phyloP scores from a whole-genome alignment of 1,139 yeast species.

The Candida sp. region DNA sequence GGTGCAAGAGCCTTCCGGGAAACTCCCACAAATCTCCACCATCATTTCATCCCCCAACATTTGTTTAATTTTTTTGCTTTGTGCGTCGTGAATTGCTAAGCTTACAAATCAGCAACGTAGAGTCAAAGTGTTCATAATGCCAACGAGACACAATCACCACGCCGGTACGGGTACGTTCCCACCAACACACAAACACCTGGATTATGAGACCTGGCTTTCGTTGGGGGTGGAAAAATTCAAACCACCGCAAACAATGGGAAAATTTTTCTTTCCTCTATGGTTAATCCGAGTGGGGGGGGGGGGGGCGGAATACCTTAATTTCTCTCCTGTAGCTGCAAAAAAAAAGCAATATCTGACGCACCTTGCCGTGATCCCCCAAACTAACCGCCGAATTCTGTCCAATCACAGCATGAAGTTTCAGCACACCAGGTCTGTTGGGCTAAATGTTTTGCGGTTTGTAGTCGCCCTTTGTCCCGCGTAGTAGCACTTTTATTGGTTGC shows the following conservation, averaged over 20 bases:
- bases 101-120: neutral
- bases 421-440: neutral
- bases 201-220: neutral
- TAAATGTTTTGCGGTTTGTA: neutral
- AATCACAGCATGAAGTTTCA: neutral
- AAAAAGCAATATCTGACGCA: neutral
- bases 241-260: neutral
- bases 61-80: too few relatives aligned
- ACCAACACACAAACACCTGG: too few relatives aligned
- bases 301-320: neutral
- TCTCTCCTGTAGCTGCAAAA: neutral
- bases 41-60: neutral
- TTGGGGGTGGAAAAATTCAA: neutral
- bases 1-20: too few relatives aligned
- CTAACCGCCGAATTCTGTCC: neutral
- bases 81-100: neutral
- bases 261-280: neutral
- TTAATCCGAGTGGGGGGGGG: neutral
- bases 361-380: neutral
- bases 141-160: neutral
- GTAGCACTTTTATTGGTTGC: neutral
- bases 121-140: neutral
- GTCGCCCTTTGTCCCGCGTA: neutral
- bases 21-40: too few relatives aligned
- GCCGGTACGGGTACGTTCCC: neutral